Evolutionary conservation across 2,329 filamentous ascomycete species (phyloP).

Genomic region (Salinomyces thailandicus): DNA sequence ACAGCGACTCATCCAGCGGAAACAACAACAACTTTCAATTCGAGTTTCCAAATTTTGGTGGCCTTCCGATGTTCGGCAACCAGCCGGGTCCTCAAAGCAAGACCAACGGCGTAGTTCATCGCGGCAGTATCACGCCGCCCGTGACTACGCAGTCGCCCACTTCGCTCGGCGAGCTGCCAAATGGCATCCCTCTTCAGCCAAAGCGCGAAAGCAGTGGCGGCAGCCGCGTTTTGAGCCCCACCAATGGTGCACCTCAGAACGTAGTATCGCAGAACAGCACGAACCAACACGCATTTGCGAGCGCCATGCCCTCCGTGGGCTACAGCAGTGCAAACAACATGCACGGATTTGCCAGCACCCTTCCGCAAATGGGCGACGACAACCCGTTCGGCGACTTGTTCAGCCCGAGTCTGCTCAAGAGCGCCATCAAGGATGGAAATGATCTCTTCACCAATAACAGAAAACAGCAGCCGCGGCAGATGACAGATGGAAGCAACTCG

Average conservation of each 20-base stretch:
- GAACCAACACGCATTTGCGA: constrained; percentile 10
- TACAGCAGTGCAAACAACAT: constrained; percentile 26
- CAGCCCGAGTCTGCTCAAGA: constrained; percentile 44
- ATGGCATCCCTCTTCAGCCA: neutral
- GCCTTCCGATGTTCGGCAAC: constrained; percentile 46
- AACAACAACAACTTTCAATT: constrained; percentile 65
- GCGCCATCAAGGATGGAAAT: constrained; percentile 27
- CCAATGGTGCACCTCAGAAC: constrained; percentile 6
- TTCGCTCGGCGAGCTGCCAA: neutral
- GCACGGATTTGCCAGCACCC: constrained; percentile 26
- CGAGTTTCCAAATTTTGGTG: constrained; percentile 89
- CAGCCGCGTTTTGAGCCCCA: constrained; percentile 25
- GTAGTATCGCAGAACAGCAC: constrained; percentile 16
- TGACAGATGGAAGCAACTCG: constrained; percentile 8
- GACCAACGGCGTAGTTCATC: constrained; percentile 29
- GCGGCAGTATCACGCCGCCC: constrained; percentile 17
- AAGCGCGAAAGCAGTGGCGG: constrained; percentile 16
- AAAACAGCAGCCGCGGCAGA: constrained; percentile 8
- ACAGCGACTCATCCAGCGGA: constrained; percentile 13
- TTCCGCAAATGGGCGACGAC: constrained; percentile 24
- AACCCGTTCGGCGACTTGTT: constrained; percentile 48
- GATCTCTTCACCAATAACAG: constrained; percentile 23
- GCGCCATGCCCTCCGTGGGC: constrained; percentile 15
- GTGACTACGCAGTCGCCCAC: constrained; percentile 14
- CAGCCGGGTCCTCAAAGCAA: constrained; percentile 8